Evolutionary conservation across 177 flowering plant species (phyloP).

Genomic region (Vitis hybrid): DNA sequence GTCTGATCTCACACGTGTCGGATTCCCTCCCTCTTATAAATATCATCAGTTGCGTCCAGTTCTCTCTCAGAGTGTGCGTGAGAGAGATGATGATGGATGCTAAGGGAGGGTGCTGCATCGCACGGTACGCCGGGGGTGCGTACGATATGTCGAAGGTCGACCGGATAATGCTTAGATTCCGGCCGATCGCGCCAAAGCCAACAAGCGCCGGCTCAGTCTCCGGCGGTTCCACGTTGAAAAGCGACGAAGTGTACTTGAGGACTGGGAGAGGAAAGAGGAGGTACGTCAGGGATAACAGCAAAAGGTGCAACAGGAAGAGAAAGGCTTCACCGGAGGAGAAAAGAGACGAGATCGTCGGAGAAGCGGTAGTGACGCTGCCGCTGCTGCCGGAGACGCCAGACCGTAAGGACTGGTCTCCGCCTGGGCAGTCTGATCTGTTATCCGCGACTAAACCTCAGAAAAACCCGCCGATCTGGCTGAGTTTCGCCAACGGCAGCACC

Average conservation of each 20-base stretch:
- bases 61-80: background rate
- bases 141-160: constrained; percentile 46
- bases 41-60: background rate
- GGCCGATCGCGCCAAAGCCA: constrained; percentile 89
- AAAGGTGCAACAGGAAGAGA: constrained; percentile 23
- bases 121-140: constrained; percentile 37
- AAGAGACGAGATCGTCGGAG: background rate
- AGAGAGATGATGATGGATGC: constrained; percentile 38
- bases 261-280: constrained; percentile 38
- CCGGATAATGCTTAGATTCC: constrained; percentile 62
- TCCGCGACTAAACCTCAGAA: background rate
- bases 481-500: constrained; percentile 9
- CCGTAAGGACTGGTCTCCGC: constrained; percentile 12
- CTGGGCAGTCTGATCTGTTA: background rate
- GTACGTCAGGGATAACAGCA: constrained; percentile 22
- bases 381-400: constrained; percentile 51
- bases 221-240: constrained; percentile 27
- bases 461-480: constrained; percentile 28
- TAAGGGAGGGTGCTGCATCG: constrained; percentile 66
- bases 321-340: constrained; percentile 21
- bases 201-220: constrained; percentile 23
- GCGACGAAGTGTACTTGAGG: constrained; percentile 5
- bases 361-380: constrained; percentile 35
- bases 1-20: constrained; percentile 31
- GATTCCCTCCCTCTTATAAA: constrained; percentile 13